Base-by-base conservation (phyloP, 2,329 filamentous ascomycete genomes). In the Diaporthe sp. region DNA sequence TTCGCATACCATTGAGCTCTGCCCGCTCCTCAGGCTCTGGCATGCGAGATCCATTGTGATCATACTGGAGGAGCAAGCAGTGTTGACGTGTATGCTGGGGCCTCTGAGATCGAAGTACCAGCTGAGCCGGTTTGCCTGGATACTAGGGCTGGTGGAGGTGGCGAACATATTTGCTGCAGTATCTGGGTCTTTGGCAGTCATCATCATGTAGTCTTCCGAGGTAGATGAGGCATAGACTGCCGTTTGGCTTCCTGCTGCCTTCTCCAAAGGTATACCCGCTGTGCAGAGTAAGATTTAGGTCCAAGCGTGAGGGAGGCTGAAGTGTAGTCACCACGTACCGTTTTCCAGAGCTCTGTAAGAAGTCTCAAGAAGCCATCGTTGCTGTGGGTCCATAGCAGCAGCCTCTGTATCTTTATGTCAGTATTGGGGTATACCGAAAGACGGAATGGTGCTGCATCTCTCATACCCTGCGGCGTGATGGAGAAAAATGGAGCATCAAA, bases 401-500 rank as follows among this genome's bases (percentile, higher is more conserved):
- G 68, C 68, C 39, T 71, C 68, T 49, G 37, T 61, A 12, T 15
- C 10, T 8, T 25, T 15, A 53, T 53, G n/a, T 53, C 51, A 53
- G 51, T 5, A 53, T 53, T 51, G 6, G 47, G 5, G 12, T 28
- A 53, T 28, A 28, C 51, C n/a, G 9, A 28, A 15, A 28, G 10
- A 53, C n/a, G 7, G n/a, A 25, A 53, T 5, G 3, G n/a, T 28
- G 8, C n/a, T 53, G 51, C 10, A 10, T 22, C 8, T 5, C 31
- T 22, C 55, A 8, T 34, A 58, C 55, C 55, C 17, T 42, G 15
- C 2, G 67, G 9, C 1, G 82, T 78, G 31, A 85, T 81, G 0
- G 80, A 81, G 77, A 86, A 86, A 74, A 86, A 86, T 2, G 82
- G 81, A 0, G 84, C 84, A 77, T 86, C 85, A 67, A 85, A 86